Evolutionary conservation across 1,284 basidiomycete genomes (phyloP).

Genomic region (Xerocomus minutiporus): DNA sequence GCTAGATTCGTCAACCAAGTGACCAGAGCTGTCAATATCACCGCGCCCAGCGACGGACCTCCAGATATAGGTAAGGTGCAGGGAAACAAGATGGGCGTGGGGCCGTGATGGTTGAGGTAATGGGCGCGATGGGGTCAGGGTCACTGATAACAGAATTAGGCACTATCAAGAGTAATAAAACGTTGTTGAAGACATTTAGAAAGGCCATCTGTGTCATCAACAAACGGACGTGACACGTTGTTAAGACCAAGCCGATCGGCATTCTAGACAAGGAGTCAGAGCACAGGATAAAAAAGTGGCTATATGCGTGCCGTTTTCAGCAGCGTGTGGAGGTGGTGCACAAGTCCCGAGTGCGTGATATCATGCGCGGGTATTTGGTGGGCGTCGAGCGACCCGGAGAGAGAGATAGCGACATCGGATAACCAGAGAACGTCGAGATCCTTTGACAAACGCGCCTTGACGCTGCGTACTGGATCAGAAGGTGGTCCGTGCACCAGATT

Average conservation of each 20-base stretch:
- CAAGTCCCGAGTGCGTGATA: slow-evolving; percentile 48
- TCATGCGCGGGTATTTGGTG: slow-evolving; percentile 35
- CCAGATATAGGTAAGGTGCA: slow-evolving; percentile 55
- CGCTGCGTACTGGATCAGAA: slow-evolving; percentile 28
- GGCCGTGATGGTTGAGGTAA: slow-evolving; percentile 32
- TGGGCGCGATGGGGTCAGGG: slow-evolving; percentile 41
- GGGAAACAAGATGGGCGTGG: slow-evolving; percentile 40
- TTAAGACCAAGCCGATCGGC: slow-evolving; percentile 51
- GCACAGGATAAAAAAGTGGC: not conserved
- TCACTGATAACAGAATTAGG: slow-evolving; percentile 37
- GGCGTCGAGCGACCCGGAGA: slow-evolving; percentile 52
- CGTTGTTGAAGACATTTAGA: slow-evolving; percentile 36
- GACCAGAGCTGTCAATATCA: slow-evolving; percentile 8
- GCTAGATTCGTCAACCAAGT: slow-evolving; percentile 12
- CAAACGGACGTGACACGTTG: slow-evolving; percentile 47
- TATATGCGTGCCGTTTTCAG: slow-evolving; percentile 43
- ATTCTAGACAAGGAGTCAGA: slow-evolving; percentile 45
- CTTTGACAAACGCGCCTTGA: slow-evolving; percentile 42
- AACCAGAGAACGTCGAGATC: slow-evolving; percentile 48
- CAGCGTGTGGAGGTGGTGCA: slow-evolving; percentile 46
- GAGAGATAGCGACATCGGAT: slow-evolving; percentile 47
- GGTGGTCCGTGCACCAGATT: slow-evolving; percentile 37
- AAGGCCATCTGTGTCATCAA: slow-evolving; percentile 43
- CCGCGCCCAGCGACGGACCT: slow-evolving; percentile 25
- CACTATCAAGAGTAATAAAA: not conserved